phyloP scores from a whole-genome alignment of 371 early-diverging fungal species.

The Lichtheimia hyalospora region DNA sequence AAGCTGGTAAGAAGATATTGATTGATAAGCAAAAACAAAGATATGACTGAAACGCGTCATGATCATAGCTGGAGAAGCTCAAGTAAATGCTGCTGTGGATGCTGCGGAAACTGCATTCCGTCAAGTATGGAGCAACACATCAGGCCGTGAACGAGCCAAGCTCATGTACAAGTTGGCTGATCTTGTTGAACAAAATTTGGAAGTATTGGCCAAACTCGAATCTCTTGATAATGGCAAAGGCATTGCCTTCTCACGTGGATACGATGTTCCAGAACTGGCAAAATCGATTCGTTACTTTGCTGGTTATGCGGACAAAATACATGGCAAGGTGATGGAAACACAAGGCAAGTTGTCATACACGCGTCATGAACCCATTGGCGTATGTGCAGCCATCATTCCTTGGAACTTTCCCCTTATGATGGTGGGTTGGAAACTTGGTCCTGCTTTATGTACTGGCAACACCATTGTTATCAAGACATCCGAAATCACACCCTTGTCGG shows the following conservation, averaged over 20 bases:
- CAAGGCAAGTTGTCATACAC: slow-evolving; percentile 63
- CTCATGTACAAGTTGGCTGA: slow-evolving; percentile 52
- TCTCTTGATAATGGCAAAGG: slow-evolving; percentile 52
- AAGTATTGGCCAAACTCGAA: slow-evolving; percentile 44
- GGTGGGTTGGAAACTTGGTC: slow-evolving; percentile 85
- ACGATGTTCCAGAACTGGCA: slow-evolving; percentile 56
- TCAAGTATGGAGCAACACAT: slow-evolving; percentile 38
- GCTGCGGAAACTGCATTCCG: slow-evolving; percentile 49
- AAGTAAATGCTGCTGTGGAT: slow-evolving; percentile 50
- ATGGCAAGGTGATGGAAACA: slow-evolving; percentile 52
- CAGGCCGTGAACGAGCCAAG: slow-evolving; percentile 31
- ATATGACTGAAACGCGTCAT: neutral
- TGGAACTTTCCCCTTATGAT: slow-evolving; percentile 87
- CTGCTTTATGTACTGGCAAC: slow-evolving; percentile 89
- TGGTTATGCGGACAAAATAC: slow-evolving; percentile 80
- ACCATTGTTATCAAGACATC: slow-evolving; percentile 82
- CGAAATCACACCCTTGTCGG: slow-evolving; percentile 65
- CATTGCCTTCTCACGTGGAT: slow-evolving; percentile 37
- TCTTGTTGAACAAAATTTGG: slow-evolving; percentile 40
- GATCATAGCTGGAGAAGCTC: slow-evolving; percentile 35
- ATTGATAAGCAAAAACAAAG: too few species aligned
- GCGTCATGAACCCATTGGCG: slow-evolving; percentile 79
- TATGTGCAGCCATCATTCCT: slow-evolving; percentile 76
- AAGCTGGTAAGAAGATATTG: slow-evolving; percentile 32
- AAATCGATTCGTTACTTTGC: slow-evolving; percentile 75